A percentile compares a stretch with the other conserved stretches of the same genome.
These are phyloP conservation scores for Trichophyton mentagrophytes DNA, from an alignment of 2,329 filamentous ascomycete genomes.

Conservation along the genomic window DNA sequence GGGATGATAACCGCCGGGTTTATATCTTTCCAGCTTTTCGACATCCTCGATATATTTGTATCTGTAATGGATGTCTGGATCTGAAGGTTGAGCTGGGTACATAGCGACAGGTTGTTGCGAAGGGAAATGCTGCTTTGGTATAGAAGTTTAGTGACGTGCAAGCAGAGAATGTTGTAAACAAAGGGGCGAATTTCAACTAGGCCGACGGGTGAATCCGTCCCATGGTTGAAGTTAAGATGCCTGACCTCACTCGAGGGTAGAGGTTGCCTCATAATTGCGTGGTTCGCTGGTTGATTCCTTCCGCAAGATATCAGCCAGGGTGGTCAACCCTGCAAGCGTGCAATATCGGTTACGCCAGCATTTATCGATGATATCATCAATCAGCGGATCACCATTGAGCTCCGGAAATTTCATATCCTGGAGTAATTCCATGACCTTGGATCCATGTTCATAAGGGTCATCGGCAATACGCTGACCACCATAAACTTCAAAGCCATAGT, in stretches of 20 bases:
- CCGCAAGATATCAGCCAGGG: neutral
- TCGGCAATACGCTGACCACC: slow-evolving; percentile 17
- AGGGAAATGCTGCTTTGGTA: neutral
- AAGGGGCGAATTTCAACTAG: too few species aligned
- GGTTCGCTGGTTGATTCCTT: neutral
- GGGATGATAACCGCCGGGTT: slow-evolving; percentile 25
- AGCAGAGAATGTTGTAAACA: too few species aligned
- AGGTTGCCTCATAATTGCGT: neutral
- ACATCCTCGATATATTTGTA: slow-evolving; percentile 19
- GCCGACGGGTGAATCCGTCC: too few species aligned
- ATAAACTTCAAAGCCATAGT: slow-evolving; percentile 23
- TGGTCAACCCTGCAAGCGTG: slow-evolving; percentile 2
- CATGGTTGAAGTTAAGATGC: too few species aligned
- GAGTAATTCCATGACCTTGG: slow-evolving; percentile 6
- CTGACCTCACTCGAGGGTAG: too few species aligned
- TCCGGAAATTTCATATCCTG: slow-evolving; percentile 12
- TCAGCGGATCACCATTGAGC: slow-evolving; percentile 15
- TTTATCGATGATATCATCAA: slow-evolving; percentile 16
- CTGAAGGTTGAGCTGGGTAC: neutral
- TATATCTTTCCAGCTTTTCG: slow-evolving; percentile 22
- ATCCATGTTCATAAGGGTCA: slow-evolving; percentile 17
- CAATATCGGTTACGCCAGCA: slow-evolving; percentile 6
- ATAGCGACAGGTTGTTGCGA: neutral
- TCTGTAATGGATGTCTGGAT: neutral
- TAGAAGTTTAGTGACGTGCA: too few species aligned